A percentile compares a stretch with the other conserved stretches of the same genome.
These are phyloP conservation scores for Cytospora leucostoma DNA, from an alignment of 2,329 filamentous ascomycete species.

Conservation along the genomic window DNA sequence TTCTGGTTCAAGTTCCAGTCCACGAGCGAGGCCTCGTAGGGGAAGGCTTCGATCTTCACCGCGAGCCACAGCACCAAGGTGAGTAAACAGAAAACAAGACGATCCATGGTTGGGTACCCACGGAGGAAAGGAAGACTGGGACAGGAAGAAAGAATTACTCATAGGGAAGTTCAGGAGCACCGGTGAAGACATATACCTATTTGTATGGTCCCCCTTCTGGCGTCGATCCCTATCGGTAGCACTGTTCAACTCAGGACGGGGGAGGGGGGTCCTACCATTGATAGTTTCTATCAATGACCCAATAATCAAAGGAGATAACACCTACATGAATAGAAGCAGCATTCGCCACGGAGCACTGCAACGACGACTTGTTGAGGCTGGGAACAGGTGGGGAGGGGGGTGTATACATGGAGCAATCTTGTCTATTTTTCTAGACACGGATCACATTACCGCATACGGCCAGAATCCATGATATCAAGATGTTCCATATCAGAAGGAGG, in stretches of 20 bases:
- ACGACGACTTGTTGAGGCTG: neutral
- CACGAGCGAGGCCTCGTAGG: conserved; percentile 20
- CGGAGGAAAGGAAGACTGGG: neutral
- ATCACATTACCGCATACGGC: neutral
- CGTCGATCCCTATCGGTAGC: conserved; percentile 14
- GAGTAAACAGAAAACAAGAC: conserved; percentile 4
- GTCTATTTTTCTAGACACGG: neutral
- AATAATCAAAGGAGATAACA: neutral
- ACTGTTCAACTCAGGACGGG: conserved; percentile 10
- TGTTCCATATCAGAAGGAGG: neutral
- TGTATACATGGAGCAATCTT: neutral
- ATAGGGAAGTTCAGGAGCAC: conserved; percentile 14
- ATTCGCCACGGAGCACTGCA: neutral
- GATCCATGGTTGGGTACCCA: conserved; percentile 4
- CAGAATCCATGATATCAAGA: neutral
- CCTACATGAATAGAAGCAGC: neutral
- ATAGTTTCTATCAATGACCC: neutral
- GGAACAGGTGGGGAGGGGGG: neutral
- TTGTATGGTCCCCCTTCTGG: conserved; percentile 16
- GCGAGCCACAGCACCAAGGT: conserved; percentile 22
- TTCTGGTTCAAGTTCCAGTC: conserved; percentile 26
- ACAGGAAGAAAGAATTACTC: conserved; percentile 9
- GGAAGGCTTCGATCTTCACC: conserved; percentile 14
- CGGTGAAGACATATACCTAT: conserved; percentile 15
- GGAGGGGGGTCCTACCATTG: conserved; percentile 1